Conservation (phyloP, 2,329 filamentous ascomycete species). For the Venturia carpophila region DNA sequence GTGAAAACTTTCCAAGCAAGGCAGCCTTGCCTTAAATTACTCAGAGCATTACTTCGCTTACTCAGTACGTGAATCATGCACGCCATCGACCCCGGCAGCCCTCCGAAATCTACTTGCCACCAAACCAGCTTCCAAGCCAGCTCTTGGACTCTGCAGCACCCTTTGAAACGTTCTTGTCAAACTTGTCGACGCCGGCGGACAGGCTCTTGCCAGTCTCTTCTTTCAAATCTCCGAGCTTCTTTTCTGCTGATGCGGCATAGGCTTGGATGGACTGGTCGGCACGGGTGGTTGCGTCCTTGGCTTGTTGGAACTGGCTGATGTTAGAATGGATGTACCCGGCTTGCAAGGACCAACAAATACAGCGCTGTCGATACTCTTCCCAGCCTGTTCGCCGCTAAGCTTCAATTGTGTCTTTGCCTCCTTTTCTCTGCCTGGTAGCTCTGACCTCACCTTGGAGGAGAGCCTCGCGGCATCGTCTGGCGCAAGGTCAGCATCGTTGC, state of each 20-base stretch:
- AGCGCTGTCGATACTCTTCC: constrained; percentile 48
- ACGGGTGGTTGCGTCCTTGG: constrained; percentile 48
- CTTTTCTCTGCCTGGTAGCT: constrained; percentile 47
- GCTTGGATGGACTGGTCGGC: constrained; percentile 53
- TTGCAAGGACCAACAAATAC: constrained; percentile 40
- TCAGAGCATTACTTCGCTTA: neutral
- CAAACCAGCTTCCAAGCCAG: constrained; percentile 79
- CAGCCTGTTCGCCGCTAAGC: constrained; percentile 36
- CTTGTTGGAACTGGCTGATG: constrained; percentile 30
- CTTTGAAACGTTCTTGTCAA: constrained; percentile 74
- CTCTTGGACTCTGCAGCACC: constrained; percentile 75
- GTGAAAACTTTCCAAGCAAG: neutral
- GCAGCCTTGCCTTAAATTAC: neutral
- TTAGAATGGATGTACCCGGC: neutral
- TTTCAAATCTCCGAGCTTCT: constrained; percentile 53
- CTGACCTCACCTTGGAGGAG: constrained; percentile 58
- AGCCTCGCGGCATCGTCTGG: constrained; percentile 69
- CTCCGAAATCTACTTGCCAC: constrained; percentile 42
- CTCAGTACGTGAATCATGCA: neutral
- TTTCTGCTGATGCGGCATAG: constrained; percentile 50
- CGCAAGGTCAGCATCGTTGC: constrained; percentile 10
- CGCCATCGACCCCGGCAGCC: neutral
- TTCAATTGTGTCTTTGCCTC: constrained; percentile 59
- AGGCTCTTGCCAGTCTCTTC: constrained; percentile 53
- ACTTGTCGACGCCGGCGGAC: constrained; percentile 57